phyloP scores from a whole-genome alignment of 106 monocot species.

The Allium fistulosum region DNA sequence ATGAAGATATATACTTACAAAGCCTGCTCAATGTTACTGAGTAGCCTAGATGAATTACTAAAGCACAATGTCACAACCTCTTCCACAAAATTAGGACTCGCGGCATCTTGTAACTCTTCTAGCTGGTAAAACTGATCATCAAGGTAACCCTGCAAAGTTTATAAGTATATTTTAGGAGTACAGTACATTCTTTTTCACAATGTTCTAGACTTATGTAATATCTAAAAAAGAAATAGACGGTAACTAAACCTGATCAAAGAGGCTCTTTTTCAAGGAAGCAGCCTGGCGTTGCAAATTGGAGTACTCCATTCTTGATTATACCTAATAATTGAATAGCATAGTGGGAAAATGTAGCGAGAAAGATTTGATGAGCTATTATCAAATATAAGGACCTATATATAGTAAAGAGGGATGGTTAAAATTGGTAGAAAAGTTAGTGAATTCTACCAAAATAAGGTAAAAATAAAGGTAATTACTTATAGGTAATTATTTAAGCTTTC shows the following conservation, averaged over 20 bases:
- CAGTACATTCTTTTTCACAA: no score
- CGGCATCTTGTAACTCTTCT: slow-evolving; percentile 87
- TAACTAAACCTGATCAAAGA: slow-evolving; percentile 75
- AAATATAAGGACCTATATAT: slow-evolving; percentile 21
- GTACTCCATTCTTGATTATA: slow-evolving; percentile 43
- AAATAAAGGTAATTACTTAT: no score
- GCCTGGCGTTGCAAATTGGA: slow-evolving; percentile 55
- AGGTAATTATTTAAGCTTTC: neutral
- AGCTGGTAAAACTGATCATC: slow-evolving; percentile 89
- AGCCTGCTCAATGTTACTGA: slow-evolving; percentile 64
- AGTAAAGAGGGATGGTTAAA: slow-evolving; percentile 10
- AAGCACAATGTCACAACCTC: slow-evolving; percentile 87
- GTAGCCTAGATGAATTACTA: slow-evolving; percentile 63
- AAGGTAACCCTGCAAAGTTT: slow-evolving; percentile 27
- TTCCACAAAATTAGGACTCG: slow-evolving; percentile 89
- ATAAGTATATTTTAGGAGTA: no score
- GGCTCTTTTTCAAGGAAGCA: slow-evolving; percentile 54
- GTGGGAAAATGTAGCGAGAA: no score
- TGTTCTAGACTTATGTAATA: no score
- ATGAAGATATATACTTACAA: slow-evolving; percentile 39
- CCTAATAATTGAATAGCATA: neutral
- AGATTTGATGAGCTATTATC: neutral
- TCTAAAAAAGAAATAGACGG: no score
- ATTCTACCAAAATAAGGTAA: neutral
- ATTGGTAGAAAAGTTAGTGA: neutral